Base-by-base conservation (phyloP, 257 asterid species). In the Perilla frutescens region DNA sequence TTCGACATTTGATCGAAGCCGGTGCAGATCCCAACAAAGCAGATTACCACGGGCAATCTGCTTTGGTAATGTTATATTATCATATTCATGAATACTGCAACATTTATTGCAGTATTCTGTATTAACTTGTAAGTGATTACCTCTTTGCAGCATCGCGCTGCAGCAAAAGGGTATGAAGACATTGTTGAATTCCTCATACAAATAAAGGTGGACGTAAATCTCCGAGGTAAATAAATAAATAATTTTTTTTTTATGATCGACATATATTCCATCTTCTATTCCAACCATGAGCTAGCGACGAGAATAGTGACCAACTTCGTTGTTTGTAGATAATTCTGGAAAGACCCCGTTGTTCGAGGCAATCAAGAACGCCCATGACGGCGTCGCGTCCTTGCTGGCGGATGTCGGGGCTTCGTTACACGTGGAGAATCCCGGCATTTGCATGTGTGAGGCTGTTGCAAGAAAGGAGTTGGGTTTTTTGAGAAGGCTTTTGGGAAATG, bases 331-430 rank as follows among this genome's bases (percentile, higher is more conserved):
- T 80, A 55, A 82, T 41, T 80, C 70, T 70, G 87, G 92, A 31
- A 77, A 80, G 57, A 85, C 91, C 60, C 88, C 96, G 31, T 63
- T 88, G 79, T 82, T 80, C 49, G 92, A 90, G 78, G 96, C 95
- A 1, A 78, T 88, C 70, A 88, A 76, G 87, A 84, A 83, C 32
- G 83, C 91, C 26, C 89, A 84, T 4, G 90, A 81, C 39, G 77
- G 65, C 3, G 91, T 80, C 55, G 87, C 86, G 70, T 73, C 91
- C 2, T 54, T 85, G 81, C 85, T 90, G 51, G 79, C 71, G 15
- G 69, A 62, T 9, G 88, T 80, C 5, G 95, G 95, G 31, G 95
- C 96, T 8, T 47, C 73, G 4, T 66, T 90, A 7, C 71, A 66
- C 12, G 67, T 90, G 7, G 85, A 86, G 26, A 70, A 80, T 32